Base-by-base conservation (phyloP, 345 rosid species). In the Melastoma malabathricum region DNA sequence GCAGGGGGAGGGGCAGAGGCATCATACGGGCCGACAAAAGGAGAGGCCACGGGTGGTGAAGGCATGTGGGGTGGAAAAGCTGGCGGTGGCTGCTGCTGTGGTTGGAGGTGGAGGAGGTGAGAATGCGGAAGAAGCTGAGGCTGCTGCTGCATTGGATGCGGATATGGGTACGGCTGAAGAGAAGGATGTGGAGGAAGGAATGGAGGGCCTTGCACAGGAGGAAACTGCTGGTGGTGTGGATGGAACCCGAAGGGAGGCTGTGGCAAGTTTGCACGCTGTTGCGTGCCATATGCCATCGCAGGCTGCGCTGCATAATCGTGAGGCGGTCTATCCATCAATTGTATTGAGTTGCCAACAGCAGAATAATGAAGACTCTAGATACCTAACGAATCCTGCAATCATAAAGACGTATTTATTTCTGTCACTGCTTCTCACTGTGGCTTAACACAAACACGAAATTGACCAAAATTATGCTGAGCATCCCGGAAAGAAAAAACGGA, bases 141-240 rank as follows among this genome's bases (percentile, higher is more conserved):
- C 51, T 75, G 84, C 65, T 79, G 93, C 59, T 76, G 97, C 73
- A 82, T 59, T 44, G 76, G 86, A 57, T 73, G 90, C 66, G 76
- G 93, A 66, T 75, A 92, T 55, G 98, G 88, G 64, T 75, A 84
- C 58, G 84, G 95, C 44, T 79, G 92, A 67, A 81, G 68, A 50
- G 95, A 66, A 71, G 84, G 89, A 75, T 78, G 94, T 15, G 82
- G 93, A 6, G 86, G 74, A 48, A 79, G 71, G 68, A 75, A 87
- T 8, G 82, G 79, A 47, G 88, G 72, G 57, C 68, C 64, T 39
- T 71, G 77, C 47, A 67, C 61, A 2, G 73, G 64, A 51, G 89
- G 83, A 51, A 70, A 77, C 49, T 81, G 86, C 66, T 79, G 95
- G 72, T 83, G 96, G 50, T 84, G 98, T 0, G 83, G 75, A 58